Base-by-base conservation (phyloP, 2,329 filamentous ascomycete species). In the Byssothecium circinans region DNA sequence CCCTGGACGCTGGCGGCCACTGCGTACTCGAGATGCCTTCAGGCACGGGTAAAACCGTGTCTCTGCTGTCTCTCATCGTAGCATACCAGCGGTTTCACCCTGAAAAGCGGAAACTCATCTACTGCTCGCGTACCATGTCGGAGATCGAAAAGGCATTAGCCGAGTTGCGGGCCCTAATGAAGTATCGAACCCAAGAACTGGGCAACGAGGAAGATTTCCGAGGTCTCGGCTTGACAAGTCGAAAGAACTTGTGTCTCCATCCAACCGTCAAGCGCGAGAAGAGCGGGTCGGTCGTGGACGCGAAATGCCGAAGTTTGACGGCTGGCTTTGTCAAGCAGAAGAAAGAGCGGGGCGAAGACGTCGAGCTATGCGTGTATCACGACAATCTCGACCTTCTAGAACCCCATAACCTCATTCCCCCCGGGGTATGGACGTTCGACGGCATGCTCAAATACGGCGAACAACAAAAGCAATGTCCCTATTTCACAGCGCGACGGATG, bases 71-170 rank as follows among this genome's bases (percentile, higher is more conserved):
- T 0, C 82, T 99, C 60, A 99, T 99, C 64, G 85, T 99, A 48
- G 92, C 94, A 34, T 99, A 99, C 65, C 95, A 99, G 72, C 89
- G 94, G 69, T 86, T 91, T 68, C 91, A 92, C 64, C 90, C 91
- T 2, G 90, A 96, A 67, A 89, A 94, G 62, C 82, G 95, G 46
- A 99, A 99, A 74, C 84, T 99, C 42, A 96, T 99, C 46, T 99
- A 99, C 74, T 99, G 94, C 78, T 99, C 94, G 54, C 91, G 94
- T 85, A 99, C 94, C 47, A 99, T 99, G 91, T 99, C 94, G 30
- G 94, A 99, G 75, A 99, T 99, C 64, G 94, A 99, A 70, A 99
- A 99, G 74, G 94, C 95, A 0, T 74, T 99, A 43, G 89, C 89
- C 8, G 94, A 99, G 72, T 71, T 99, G 60, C 91, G 94, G 69